Evolutionary conservation across 2,329 filamentous ascomycete genomes (phyloP), one percentile per base, ranked within the genome.

Genomic region (Trichoderma breve): DNA sequence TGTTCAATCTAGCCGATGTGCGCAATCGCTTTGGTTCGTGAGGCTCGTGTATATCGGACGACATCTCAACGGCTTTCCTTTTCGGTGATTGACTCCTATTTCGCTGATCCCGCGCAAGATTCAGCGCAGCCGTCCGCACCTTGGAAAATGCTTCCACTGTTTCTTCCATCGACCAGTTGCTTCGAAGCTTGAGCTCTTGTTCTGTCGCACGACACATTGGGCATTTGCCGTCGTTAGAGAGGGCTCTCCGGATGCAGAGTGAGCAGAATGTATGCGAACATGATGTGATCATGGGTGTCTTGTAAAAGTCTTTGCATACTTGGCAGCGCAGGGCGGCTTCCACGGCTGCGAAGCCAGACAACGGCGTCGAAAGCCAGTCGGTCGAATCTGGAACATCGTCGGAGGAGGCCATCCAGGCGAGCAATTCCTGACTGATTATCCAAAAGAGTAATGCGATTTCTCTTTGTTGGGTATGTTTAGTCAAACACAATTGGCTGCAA

Each of bases 191-290:
- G 73, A 93, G 87, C 79, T 95, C 94, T 80, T 98, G 94, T 75
- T 97, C 93, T 1, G 85, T 82, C 6, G 89, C 84, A 66, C 94
- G 90, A 82, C 96, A 99, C 1, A 93, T 86, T 0, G 96, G 96
- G 77, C 96, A 99, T 81, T 92, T 94, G 9, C 94, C 93, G 75
- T 98, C 94, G 36, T 89, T 87, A 2, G 91, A 91, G 1, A 99
- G 86, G 73, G 93, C 94, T 74, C 95, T 88, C 34, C 96, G 92
- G 80, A 99, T 98, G 81, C 96, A 99, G 69, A 97, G 84, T 7
- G 95, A 98, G 85, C 96, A 99, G 79, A 99, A 99, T 0, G 96
- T 98, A 80, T 99, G 96, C 69, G 90, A 92, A 83, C 96, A 99
- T 1, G 93, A 93, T 1, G 96, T 99, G 74, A 98, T 91, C 89